Base-by-base conservation (phyloP, 169 alveolate species). In the Eimeria maxima region DNA sequence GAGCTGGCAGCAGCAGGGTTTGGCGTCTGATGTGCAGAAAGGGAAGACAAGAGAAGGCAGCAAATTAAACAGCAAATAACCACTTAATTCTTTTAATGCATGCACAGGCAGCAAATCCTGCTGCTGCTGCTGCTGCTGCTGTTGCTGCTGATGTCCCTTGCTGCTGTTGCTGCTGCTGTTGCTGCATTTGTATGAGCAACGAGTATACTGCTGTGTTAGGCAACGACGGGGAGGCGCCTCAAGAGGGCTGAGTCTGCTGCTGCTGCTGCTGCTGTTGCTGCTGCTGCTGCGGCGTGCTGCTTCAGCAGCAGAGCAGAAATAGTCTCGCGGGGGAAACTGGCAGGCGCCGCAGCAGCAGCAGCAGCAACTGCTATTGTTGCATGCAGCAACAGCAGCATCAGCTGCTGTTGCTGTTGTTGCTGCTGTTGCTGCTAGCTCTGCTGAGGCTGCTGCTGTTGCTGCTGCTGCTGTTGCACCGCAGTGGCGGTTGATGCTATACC, bases 371-470 rank as follows among this genome's bases (percentile, higher is more conserved):
- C 84, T 73, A 22, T 20, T 38, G 22, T 22, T 29, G 76, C 38
- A 0, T 1, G 76, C 76, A 16, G 33, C 76, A 16, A 29, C 33
- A 67, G n/a, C 53, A 73, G 53, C 24, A 27, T 11, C 84, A 33
- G n/a, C 50, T 73, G 84, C 55, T 73, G 53, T 1, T 73, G 24
- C 14, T 73, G 38, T 20, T 73, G 55, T 18, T 73, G 84, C 84
- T 29, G 84, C 84, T 73, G 84, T 38, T 73, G 84, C 78, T n/a
- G n/a, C n/a, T n/a, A n/a, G n/a, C n/a, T n/a, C n/a, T 53, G 60
- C 60, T 53, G 60, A 6, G 6, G 60, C 60, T 53, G 60, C 60
- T 53, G 60, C 60, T 53, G 6, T 6, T 53, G 60, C 60, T 53
- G 60, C 60, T 53, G 60, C 60, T 53, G 60, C 60, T 53, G 38